Percentiles rank a stretch among this genome's conserved stretches.
Conservation (phyloP, 2,329 filamentous ascomycete species). For the Fragosphaeria purpurea region DNA sequence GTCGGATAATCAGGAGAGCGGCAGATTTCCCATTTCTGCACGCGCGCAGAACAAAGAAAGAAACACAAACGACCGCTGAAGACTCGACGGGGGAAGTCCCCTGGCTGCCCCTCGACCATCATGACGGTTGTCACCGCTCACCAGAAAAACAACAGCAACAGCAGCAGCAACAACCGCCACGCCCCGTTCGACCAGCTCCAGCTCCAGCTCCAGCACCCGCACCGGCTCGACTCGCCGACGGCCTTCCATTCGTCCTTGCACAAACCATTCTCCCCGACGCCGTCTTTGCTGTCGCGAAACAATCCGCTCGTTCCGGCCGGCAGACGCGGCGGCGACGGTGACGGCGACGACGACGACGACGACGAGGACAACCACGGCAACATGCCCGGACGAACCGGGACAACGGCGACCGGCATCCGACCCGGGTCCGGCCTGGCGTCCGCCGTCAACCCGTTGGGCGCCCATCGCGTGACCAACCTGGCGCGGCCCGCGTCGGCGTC, state of each 20-base stretch:
- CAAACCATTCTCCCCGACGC: too few species aligned
- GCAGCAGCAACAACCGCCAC: background rate
- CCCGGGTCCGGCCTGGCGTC: background rate
- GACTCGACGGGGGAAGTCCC: too few species aligned
- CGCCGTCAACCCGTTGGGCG: slow-evolving; percentile 1
- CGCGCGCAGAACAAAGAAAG: background rate
- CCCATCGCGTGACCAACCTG: slow-evolving; percentile 3
- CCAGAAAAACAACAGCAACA: background rate
- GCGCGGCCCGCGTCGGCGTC: background rate
- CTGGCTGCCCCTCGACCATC: background rate
- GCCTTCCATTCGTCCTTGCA: too few species aligned
- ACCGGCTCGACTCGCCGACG: background rate
- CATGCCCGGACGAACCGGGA: slow-evolving; percentile 8
- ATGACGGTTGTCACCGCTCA: slow-evolving; percentile 9
- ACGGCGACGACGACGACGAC: background rate
- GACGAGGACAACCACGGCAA: too few species aligned
- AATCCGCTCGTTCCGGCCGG: background rate
- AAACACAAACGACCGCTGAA: slow-evolving; percentile 3
- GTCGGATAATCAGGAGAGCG: too few species aligned
- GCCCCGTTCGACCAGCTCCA: slow-evolving; percentile 3
- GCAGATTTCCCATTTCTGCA: too few species aligned
- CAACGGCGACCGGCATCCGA: background rate
- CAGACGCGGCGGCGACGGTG: background rate
- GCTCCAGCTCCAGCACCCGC: background rate
- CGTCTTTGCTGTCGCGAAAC: too few species aligned